A percentile compares a stretch with the other conserved stretches of the same genome.
Conservation (phyloP, 2,329 filamentous ascomycete species). For the Colletotrichum phormii region DNA sequence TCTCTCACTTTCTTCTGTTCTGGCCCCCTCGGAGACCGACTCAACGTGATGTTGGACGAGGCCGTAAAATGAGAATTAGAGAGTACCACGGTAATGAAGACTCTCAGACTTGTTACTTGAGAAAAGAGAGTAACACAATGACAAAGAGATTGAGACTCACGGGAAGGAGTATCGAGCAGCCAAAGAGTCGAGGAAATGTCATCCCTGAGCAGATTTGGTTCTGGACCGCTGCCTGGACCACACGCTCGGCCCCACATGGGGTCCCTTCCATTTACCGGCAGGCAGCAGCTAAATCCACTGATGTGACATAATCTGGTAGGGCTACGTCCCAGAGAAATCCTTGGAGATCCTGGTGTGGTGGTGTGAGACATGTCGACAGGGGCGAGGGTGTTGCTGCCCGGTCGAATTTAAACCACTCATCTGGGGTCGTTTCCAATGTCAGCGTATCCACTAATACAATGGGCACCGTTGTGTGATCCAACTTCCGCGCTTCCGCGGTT, state of each 20-base stretch:
- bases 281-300: constrained; percentile 1
- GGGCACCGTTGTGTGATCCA: background rate
- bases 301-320: constrained; percentile 20
- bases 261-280: constrained; percentile 14
- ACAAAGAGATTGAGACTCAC: background rate
- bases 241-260: background rate
- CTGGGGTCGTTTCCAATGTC: constrained; percentile 1
- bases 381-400: background rate
- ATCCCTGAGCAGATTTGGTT: background rate
- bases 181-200: background rate
- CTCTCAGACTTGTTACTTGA: background rate
- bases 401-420: background rate
- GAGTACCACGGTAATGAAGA: background rate
- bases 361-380: background rate
- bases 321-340: constrained; percentile 17
- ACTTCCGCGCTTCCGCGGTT: constrained; percentile 1
- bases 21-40: background rate
- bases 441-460: background rate
- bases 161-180: background rate
- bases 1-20: background rate
- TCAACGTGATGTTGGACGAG: background rate
- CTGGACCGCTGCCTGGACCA: constrained; percentile 6
- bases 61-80: background rate
- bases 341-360: background rate
- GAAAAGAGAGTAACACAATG: background rate